These are phyloP conservation scores for Colletotrichum tropicicola DNA, from an alignment of 2,329 filamentous ascomycete species.

Conservation along the genomic window DNA sequence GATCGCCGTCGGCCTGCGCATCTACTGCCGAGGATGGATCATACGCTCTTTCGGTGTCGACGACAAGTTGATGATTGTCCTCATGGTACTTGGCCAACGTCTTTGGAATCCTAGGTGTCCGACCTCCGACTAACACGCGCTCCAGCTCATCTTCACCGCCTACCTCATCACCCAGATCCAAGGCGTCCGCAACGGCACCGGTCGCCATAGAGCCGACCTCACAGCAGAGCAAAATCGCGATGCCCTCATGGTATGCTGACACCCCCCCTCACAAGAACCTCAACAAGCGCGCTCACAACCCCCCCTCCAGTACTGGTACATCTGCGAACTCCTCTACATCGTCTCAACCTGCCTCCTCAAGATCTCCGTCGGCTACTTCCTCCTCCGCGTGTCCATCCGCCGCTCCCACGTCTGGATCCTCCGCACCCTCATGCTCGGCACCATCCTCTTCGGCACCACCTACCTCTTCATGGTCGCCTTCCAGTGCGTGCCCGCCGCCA, in stretches of 20 bases:
- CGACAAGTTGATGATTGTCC: conserved; percentile 43
- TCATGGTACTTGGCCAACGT: conserved; percentile 36
- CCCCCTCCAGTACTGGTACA: conserved; percentile 44
- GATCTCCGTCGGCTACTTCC: conserved; percentile 51
- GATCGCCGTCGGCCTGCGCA: conserved; percentile 39
- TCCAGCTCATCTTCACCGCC: conserved; percentile 34
- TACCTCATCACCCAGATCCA: conserved; percentile 35
- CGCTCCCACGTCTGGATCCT: conserved; percentile 45
- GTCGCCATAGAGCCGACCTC: conserved; percentile 35
- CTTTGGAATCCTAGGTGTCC: neutral
- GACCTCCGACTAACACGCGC: conserved; percentile 13
- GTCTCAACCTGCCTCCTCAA: conserved; percentile 43
- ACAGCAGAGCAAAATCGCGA: conserved; percentile 30
- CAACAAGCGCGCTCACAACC: neutral
- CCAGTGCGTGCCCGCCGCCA: conserved; percentile 48
- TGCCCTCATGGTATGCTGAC: conserved; percentile 40
- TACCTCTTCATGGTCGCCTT: conserved; percentile 53
- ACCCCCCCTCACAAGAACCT: too few relatives aligned
- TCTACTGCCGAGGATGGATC: conserved; percentile 42
- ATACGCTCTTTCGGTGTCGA: conserved; percentile 42
- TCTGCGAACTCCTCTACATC: conserved; percentile 52
- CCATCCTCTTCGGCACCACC: conserved; percentile 44
- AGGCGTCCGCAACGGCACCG: conserved; percentile 40
- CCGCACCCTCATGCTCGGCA: conserved; percentile 43
- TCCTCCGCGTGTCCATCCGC: conserved; percentile 49